Base-by-base conservation (phyloP, 306 rosid species). In the Cucumis hystrix region DNA sequence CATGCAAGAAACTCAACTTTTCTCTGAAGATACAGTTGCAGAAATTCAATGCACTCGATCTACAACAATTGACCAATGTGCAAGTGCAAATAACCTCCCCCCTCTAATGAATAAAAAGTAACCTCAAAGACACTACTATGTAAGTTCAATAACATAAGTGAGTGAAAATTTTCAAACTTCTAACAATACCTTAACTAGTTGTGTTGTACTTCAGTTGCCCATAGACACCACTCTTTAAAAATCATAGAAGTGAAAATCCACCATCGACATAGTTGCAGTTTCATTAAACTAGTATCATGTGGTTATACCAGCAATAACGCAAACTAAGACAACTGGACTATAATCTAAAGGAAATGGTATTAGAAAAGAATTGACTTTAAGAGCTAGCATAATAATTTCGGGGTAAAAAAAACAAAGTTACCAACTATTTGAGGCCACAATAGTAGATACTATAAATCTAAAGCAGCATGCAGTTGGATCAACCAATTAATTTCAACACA, bases 1-100 rank as follows among this genome's bases (percentile, higher is more conserved):
- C n/a, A n/a, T n/a, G n/a, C n/a, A 71, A 71, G 76, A 71, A 71
- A 71, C 41, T 71, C 60, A 71, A 71, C 21, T 23, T 47, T 49
- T n/a, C n/a, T 47, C 60, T 71, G 28, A 25, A 49, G 60, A 49
- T 49, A 25, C 25, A 49, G 58, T 23, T 21, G 37, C 21, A 70
- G 76, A 49, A 71, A 14, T 71, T 71, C 59, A 23, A 49, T 71
- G 5, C 8, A 59, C 60, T 49, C 60, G 4, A 49, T 41, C 41
- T 45, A 23, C 15, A 40, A 40, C 20, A 47, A 47, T 45, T 70
- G 40, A 70, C 18, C 58, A n/a, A 25, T 16, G 45, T 8, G 45
- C 61, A 41, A 8, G 45, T 15, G 45, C 61, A 41, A 7, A 49
- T 28, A n/a, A 49, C 45, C 61, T 51, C 23, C 28, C 60, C 39